A percentile compares a stretch with the other conserved stretches of the same genome.
phyloP scores from a whole-genome alignment of 768 basidiomycete species.

The Trametes maxima region DNA sequence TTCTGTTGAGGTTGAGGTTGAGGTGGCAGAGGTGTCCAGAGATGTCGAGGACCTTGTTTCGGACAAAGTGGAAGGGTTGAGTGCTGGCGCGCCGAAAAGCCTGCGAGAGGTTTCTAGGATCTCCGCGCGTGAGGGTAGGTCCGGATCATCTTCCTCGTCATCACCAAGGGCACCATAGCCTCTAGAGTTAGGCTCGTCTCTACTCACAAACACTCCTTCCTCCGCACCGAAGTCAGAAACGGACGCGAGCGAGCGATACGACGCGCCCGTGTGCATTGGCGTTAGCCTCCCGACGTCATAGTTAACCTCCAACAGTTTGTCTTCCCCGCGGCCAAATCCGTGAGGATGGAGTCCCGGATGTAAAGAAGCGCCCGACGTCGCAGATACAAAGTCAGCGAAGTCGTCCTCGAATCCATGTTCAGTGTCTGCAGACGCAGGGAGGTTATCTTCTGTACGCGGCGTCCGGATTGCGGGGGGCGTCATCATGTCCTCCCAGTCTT shows the following conservation, averaged over 20 bases:
- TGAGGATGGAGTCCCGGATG: slow-evolving; percentile 7
- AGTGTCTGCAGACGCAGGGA: neutral
- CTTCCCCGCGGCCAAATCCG: slow-evolving; percentile 13
- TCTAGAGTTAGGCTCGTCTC: slow-evolving; percentile 25
- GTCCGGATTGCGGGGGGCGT: slow-evolving; percentile 26
- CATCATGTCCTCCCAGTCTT: slow-evolving; percentile 26
- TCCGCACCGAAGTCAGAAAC: slow-evolving; percentile 61
- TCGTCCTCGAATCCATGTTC: slow-evolving; percentile 69
- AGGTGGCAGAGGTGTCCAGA: neutral
- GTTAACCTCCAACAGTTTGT: slow-evolving; percentile 21
- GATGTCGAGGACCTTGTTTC: neutral
- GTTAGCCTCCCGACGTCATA: slow-evolving; percentile 21
- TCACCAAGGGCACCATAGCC: slow-evolving; percentile 13
- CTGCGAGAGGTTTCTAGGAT: slow-evolving; percentile 34
- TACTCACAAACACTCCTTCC: slow-evolving; percentile 15
- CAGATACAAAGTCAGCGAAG: slow-evolving; percentile 75
- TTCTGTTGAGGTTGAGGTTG: neutral
- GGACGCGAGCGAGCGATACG: slow-evolving; percentile 58
- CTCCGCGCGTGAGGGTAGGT: slow-evolving; percentile 35
- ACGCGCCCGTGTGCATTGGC: slow-evolving; percentile 34
- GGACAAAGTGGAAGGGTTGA: slow-evolving; percentile 7
- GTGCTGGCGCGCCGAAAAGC: slow-evolving; percentile 31
- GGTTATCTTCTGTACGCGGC: slow-evolving; percentile 12
- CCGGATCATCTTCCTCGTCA: slow-evolving; percentile 23
- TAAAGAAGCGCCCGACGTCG: slow-evolving; percentile 36